Base-by-base conservation (phyloP, 2,329 filamentous ascomycete species). In the Diaporthe helianthi region DNA sequence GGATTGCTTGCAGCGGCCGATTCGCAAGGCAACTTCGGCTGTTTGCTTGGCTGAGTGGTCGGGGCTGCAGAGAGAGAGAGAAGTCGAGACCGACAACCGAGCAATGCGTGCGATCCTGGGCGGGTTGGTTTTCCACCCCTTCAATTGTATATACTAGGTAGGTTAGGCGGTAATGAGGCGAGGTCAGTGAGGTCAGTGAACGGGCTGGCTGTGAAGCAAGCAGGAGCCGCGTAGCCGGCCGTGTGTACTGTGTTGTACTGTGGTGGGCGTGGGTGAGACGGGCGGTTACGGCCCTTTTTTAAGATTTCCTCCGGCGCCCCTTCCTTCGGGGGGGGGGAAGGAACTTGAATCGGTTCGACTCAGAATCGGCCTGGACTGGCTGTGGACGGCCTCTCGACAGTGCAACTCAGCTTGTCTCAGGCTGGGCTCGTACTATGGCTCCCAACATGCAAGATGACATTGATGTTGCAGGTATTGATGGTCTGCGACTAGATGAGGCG, bases 11-110 rank as follows among this genome's bases (percentile, higher is more conserved):
- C 55, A 61, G 19, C 31, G 26, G 41, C 38, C 36, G 55, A 61
- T 24, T 61, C 26, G 41, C 58, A 61, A 61, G n/a, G 41, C 58
- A 61, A 47, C 58, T 61, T 61, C 58, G 58, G 58, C 24, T 47
- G 58, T 47, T 47, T 33, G 58, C 58, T 61, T 47, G 58, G 58
- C 58, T 61, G 58, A n/a, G 46, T 4, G 26, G 31, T 26, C 47
- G 55, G 55, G 55, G 55, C 55, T 61, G 38, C 41, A 61, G 58
- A 49, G 7, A 8, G 15, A 38, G 33, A 36, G 33, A 36, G 41
- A 47, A 19, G 19, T 31, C 26, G 3, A 47, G 38, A 29, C 26
- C 41, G 41, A 47, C 26, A 47, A 47, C n/a, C 7, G 7, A 61
- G 22, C 8, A 33, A 47, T 47, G 12, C 17, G 33, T 17, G 17